Base-by-base conservation (phyloP, 1,284 basidiomycete genomes). In the Ganoderma sinense region DNA sequence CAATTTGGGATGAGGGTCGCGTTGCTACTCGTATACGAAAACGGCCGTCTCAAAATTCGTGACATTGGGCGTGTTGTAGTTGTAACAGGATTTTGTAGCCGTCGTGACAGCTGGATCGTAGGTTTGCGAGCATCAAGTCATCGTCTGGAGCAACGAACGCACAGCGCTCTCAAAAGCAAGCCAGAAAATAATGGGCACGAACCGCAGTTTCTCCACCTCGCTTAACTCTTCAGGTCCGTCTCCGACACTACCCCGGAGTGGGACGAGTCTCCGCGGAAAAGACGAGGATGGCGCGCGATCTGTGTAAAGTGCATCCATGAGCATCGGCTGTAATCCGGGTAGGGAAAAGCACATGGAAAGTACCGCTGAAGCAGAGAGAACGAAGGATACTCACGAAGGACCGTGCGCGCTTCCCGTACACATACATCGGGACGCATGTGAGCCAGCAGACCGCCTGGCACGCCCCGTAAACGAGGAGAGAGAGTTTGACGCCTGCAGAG, bases 401-500 rank as follows among this genome's bases (percentile, higher is more conserved):
- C 69, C 83, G 72, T 18, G 80, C 80, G 29, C 83, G 76, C 75
- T 84, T 84, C 26, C 83, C 82, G 64, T 76, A 84, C 40, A 84
- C 74, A 71, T 83, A 83, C 82, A 84, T 84, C 33, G 83, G 82
- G 31, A 84, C 76, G 8, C 80, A 80, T 13, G 78, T 75, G 23
- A 81, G 68, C 78, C 81, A 83, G 70, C 83, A 84, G 59, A 80
- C 76, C 10, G 80, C 80, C 70, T 84, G 82, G 68, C 82, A 82
- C 13, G 71, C 78, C 23, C 80, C 81, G n/a, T 84, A 76, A 66
- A 84, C 83, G 45, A 83, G 75, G 20, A 84, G 75, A 11, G 82
- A 80, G 0, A 79, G 74, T 64, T 80, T 81, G 63, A 83, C 81
- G 23, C 83, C 82, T 39, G 78, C 74, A 31, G 71, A 66, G 36